These are phyloP conservation scores for Teratosphaeria epicoccoides DNA, from an alignment of 2,329 filamentous ascomycete species.

Conservation along the genomic window DNA sequence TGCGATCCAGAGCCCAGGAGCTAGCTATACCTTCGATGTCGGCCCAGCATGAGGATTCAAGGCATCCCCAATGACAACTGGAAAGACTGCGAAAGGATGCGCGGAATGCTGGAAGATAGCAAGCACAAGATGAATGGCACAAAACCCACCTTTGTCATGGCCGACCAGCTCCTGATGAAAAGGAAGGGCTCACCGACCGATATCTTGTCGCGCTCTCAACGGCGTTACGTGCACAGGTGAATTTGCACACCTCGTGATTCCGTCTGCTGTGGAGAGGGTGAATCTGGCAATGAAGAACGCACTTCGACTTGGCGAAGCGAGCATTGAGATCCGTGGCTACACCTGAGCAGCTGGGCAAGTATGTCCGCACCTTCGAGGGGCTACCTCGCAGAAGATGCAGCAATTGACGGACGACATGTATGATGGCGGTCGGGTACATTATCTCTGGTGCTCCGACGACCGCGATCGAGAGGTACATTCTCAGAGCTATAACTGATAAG, in stretches of 20 bases:
- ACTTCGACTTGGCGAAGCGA: conserved; percentile 37
- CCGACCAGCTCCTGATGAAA: too few relatives aligned
- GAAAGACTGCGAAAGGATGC: too few relatives aligned
- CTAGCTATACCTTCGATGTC: too few relatives aligned
- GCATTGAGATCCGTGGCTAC: conserved; percentile 21
- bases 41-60: too few relatives aligned
- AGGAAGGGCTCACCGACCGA: too few relatives aligned
- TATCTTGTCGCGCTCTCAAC: conserved; percentile 37
- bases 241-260: conserved; percentile 40
- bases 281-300: conserved; percentile 49
- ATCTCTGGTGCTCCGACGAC: conserved; percentile 36
- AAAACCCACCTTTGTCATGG: too few relatives aligned
- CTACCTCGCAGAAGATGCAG: conserved; percentile 30
- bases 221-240: conserved; percentile 49
- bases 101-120: too few relatives aligned
- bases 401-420: conserved; percentile 32
- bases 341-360: conserved; percentile 15
- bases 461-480: conserved; percentile 31
- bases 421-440: conserved; percentile 39
- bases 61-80: too few relatives aligned
- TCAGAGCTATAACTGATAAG: conserved; percentile 12
- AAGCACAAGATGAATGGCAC: too few relatives aligned
- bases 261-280: conserved; percentile 49
- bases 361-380: conserved; percentile 26
- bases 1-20: too few relatives aligned